A percentile compares a stretch with the other conserved stretches of the same genome.
These are phyloP conservation scores for Crucihimalaya himalaica DNA, from an alignment of 345 rosid genomes.

Conservation along the genomic window DNA sequence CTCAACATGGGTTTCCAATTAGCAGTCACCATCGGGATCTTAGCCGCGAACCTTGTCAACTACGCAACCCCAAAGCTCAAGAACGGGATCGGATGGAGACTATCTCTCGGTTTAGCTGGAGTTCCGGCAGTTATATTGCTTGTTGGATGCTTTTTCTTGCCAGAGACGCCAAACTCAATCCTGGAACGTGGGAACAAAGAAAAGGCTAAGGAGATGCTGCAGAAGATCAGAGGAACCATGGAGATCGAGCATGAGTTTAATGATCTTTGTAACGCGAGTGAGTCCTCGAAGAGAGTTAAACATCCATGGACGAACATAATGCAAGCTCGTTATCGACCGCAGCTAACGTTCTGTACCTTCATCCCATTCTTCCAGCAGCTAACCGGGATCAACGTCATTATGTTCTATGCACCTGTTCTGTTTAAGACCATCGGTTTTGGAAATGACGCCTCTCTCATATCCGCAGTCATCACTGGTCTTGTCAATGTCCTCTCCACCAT, in stretches of 20 bases:
- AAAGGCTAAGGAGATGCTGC: slow-evolving; percentile 35
- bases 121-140: slow-evolving; percentile 45
- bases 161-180: slow-evolving; percentile 53
- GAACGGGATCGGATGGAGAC: slow-evolving; percentile 43
- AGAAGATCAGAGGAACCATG: slow-evolving; percentile 43
- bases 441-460: slow-evolving; percentile 36
- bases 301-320: slow-evolving; percentile 41
- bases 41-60: slow-evolving; percentile 43
- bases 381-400: slow-evolving; percentile 50
- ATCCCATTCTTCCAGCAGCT: slow-evolving; percentile 50
- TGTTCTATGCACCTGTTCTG: slow-evolving; percentile 51
- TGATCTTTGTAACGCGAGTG: slow-evolving; percentile 35
- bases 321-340: slow-evolving; percentile 41
- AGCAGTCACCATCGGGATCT: slow-evolving; percentile 44
- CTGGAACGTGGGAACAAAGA: slow-evolving; percentile 45
- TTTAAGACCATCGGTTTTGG: slow-evolving; percentile 46
- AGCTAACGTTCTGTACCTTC: slow-evolving; percentile 33
- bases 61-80: slow-evolving; percentile 31
- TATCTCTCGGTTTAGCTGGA: slow-evolving; percentile 43
- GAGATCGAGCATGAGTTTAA: slow-evolving; percentile 44
- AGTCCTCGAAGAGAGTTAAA: slow-evolving; percentile 23
- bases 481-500: slow-evolving; percentile 39
- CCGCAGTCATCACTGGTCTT: slow-evolving; percentile 44
- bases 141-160: slow-evolving; percentile 27
- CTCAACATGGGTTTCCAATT: slow-evolving; percentile 45